phyloP scores from a whole-genome alignment of 2,329 filamentous ascomycete genomes.

The Didymella segeticola region DNA sequence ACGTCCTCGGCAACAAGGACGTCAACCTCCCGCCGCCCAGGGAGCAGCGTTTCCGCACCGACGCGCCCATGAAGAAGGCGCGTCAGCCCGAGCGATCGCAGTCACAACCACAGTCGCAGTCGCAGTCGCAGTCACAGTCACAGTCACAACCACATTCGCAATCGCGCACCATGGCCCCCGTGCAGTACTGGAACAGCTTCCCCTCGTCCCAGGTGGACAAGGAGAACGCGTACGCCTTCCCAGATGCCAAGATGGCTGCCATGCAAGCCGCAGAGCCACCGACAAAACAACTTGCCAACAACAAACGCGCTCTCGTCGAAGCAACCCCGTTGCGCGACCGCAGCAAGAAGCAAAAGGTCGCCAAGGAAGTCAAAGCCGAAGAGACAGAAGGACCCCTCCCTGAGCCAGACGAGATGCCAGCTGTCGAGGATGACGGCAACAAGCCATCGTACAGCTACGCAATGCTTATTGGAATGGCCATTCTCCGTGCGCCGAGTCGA shows the following conservation, averaged over 20 bases:
- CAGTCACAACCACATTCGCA: too few relatives aligned
- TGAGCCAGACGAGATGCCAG: constrained; percentile 78
- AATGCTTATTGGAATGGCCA: constrained; percentile 94
- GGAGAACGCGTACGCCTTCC: constrained; percentile 55
- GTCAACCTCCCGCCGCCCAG: constrained; percentile 74
- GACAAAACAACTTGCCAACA: constrained; percentile 39
- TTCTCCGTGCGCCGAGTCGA: constrained; percentile 81
- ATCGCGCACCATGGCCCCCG: constrained; percentile 52
- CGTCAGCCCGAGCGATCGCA: constrained; percentile 55
- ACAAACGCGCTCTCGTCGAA: constrained; percentile 72
- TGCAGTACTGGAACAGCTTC: constrained; percentile 61
- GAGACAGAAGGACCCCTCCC: constrained; percentile 63
- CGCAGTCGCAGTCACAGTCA: too few relatives aligned
- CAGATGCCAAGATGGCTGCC: constrained; percentile 46
- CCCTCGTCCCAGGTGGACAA: constrained; percentile 54
- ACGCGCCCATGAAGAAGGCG: constrained; percentile 72
- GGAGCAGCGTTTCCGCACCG: constrained; percentile 62
- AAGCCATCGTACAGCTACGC: constrained; percentile 96
- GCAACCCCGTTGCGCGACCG: constrained; percentile 76
- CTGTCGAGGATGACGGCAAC: constrained; percentile 80
- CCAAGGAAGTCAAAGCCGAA: constrained; percentile 57
- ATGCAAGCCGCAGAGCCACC: constrained; percentile 37
- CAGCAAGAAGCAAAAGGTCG: constrained; percentile 70
- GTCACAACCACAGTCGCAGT: too few relatives aligned
- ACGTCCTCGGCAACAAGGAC: constrained; percentile 66